Evolutionary conservation across 129 eudicot genomes (phyloP).

Genomic region (sunflower (Helianthus annuus)): HanXRQr2.0-SUNRISE NC_035442.2:153629325-153629824

Average conservation of each 20-base stretch:
- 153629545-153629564: slow-evolving; percentile 41
- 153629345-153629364: slow-evolving; percentile 10
- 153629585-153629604: too few species aligned
- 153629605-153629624: too few species aligned
- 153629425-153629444: not conserved
- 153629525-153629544: not conserved
- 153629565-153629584: slow-evolving; percentile 3
- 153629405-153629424: slow-evolving; percentile 1
- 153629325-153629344: slow-evolving; percentile 1
- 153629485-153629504: slow-evolving; percentile 30
- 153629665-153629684: not conserved
- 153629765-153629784: not conserved
- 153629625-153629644: too few species aligned
- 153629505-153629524: slow-evolving; percentile 27
- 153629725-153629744: not conserved
- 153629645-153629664: too few species aligned
- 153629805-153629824: not conserved
- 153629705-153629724: slow-evolving; percentile 3
- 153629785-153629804: slow-evolving; percentile 2
- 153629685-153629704: slow-evolving; percentile 1
- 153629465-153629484: slow-evolving; percentile 23
- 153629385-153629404: not conserved
- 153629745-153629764: not conserved
- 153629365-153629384: not conserved
- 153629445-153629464: not conserved